A percentile compares a stretch with the other conserved stretches of the same genome.
These are phyloP conservation scores for Paraurostyla sp. DNA, from an alignment of 73 alveolate genomes.

Conservation along the genomic window DNA sequence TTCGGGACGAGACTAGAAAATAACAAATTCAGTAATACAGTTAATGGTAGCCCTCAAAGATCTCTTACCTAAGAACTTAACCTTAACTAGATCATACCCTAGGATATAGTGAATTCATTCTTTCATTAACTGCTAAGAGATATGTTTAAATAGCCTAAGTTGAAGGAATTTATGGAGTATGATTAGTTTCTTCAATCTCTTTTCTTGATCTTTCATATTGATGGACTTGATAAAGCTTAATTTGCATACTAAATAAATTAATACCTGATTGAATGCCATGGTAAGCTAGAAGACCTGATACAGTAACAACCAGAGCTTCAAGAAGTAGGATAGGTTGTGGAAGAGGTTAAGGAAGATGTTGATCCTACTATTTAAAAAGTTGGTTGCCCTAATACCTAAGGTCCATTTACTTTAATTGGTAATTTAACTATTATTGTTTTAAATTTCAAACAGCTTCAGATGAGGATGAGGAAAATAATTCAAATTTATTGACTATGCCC, in stretches of 20 bases:
- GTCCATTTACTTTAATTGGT: conserved; percentile 60
- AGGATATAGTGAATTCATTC: conserved; percentile 12
- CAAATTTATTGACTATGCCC: background rate
- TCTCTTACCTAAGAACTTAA: background rate
- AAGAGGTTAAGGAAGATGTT: background rate
- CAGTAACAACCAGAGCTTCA: background rate
- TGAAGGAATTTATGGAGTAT: conserved; percentile 36
- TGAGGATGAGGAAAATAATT: conserved; percentile 32
- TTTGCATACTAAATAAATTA: background rate
- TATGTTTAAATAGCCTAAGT: background rate
- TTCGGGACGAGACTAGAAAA: conserved; percentile 13
- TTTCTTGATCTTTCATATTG: conserved; percentile 31
- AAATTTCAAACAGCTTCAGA: conserved; percentile 38
- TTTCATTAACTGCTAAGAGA: conserved; percentile 27
- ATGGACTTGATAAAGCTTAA: background rate
- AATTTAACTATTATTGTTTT: conserved; percentile 45
- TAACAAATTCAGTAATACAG: conserved; percentile 2
- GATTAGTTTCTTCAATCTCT: conserved; percentile 40
- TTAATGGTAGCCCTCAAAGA: conserved; percentile 6
- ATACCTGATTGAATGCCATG: background rate
- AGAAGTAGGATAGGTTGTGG: background rate
- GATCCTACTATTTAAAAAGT: background rate
- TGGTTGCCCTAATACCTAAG: background rate
- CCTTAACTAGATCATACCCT: conserved; percentile 29
- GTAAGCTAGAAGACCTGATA: conserved; percentile 1